These are phyloP conservation scores for Neopestalotiopsis sp. DNA, from an alignment of 2,329 filamentous ascomycete genomes.

Conservation along the genomic window DNA sequence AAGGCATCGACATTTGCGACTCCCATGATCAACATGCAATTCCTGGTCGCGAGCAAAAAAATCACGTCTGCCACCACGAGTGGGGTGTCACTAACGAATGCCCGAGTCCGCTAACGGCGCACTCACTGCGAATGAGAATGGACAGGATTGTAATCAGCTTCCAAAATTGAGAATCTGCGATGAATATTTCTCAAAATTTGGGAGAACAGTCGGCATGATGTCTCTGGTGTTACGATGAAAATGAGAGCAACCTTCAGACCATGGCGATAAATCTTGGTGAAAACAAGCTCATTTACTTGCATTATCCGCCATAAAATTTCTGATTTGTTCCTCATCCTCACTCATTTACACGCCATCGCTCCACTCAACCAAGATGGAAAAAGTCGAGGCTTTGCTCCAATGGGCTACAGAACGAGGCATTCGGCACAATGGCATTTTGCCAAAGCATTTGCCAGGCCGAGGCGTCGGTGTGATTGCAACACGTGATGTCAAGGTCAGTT, in stretches of 20 bases:
- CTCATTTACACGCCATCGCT: not conserved
- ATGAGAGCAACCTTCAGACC: not conserved
- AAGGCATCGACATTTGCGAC: not conserved
- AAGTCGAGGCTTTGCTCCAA: slow-evolving; percentile 58
- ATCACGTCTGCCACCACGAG: not conserved
- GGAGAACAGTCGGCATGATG: not conserved
- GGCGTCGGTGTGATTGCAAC: slow-evolving; percentile 81
- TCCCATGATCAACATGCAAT: not conserved
- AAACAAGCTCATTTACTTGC: not conserved
- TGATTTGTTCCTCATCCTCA: not conserved
- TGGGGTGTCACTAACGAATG: not conserved
- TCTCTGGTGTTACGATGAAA: not conserved
- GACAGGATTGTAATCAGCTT: not conserved
- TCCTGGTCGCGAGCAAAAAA: not conserved
- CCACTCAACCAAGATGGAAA: slow-evolving; percentile 25
- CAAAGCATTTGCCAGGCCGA: slow-evolving; percentile 70
- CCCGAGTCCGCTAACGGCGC: not conserved
- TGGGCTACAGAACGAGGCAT: slow-evolving; percentile 74
- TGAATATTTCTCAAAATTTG: not conserved
- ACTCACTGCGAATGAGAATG: not conserved
- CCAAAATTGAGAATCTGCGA: not conserved
- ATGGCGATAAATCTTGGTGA: not conserved
- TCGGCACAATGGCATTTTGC: slow-evolving; percentile 68
- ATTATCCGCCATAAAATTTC: slow-evolving; percentile 9
- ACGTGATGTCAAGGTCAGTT: slow-evolving; percentile 63